Evolutionary conservation across 148 eudicot genomes (phyloP).

Genomic region (Hydrangea macrophylla): DNA sequence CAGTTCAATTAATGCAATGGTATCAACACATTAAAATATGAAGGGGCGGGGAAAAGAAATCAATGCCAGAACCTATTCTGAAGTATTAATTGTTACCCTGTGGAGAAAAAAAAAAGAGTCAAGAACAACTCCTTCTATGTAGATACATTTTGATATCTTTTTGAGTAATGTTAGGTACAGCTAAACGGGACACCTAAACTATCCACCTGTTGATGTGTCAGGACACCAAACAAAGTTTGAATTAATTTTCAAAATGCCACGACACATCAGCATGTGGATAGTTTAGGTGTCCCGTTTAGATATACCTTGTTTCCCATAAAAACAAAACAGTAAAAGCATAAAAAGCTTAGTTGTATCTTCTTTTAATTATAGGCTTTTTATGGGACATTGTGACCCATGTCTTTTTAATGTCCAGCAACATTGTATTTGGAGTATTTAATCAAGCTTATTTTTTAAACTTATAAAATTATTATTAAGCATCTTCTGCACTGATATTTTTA

Average conservation of each 20-base stretch:
- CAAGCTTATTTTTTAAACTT: not conserved
- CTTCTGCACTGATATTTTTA: not conserved
- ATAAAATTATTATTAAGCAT: not conserved
- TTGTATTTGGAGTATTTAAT: slow-evolving; percentile 11
- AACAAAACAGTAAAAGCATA: not conserved
- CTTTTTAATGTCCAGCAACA: slow-evolving; percentile 13
- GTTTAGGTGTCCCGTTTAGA: no score
- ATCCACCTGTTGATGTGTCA: no score
- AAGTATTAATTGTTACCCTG: not conserved
- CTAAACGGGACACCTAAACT: no score
- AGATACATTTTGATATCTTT: not conserved
- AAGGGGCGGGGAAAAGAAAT: no score
- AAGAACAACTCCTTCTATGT: not conserved
- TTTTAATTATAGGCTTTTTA: not conserved
- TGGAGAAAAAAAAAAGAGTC: not conserved
- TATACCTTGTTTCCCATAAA: not conserved
- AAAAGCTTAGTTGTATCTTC: slow-evolving; percentile 1
- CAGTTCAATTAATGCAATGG: not conserved
- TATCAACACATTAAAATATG: not conserved
- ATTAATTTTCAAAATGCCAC: no score
- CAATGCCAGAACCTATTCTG: not conserved
- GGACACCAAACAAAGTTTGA: no score
- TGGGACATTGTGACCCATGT: slow-evolving; percentile 21
- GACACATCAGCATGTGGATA: no score
- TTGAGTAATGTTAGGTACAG: no score